Conservation (phyloP, 257 asterid genomes). For the Solanum boliviense region DNA sequence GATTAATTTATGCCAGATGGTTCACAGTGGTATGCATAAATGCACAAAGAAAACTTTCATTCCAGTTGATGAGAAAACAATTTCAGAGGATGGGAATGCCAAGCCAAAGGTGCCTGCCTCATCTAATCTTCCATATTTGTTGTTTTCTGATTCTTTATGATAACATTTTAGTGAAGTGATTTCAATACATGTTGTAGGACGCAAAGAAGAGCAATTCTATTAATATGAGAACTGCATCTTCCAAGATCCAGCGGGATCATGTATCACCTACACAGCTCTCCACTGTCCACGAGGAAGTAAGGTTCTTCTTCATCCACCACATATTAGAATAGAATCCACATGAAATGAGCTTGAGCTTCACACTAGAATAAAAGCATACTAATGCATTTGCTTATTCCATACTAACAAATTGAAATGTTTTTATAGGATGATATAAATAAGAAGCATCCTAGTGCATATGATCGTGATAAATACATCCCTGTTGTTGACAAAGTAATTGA, state of each 20-base stretch:
- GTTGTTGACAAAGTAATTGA: slow-evolving; percentile 47
- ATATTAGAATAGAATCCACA: too few relatives aligned
- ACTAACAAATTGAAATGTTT: not conserved
- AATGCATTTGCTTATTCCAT: not conserved
- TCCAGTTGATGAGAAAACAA: slow-evolving; percentile 53
- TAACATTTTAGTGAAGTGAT: not conserved
- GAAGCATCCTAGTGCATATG: not conserved
- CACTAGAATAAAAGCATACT: not conserved
- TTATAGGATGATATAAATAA: not conserved
- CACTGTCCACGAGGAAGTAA: slow-evolving; percentile 60
- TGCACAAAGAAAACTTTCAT: slow-evolving; percentile 31
- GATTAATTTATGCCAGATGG: slow-evolving; percentile 50
- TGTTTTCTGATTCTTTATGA: not conserved
- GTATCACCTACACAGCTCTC: slow-evolving; percentile 29
- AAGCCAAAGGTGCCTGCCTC: slow-evolving; percentile 11
- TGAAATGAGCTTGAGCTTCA: not conserved
- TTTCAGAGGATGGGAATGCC: slow-evolving; percentile 51
- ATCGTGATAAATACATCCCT: not conserved
- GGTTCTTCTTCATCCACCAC: slow-evolving; percentile 1
- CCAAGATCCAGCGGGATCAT: slow-evolving; percentile 15
- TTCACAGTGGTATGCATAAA: slow-evolving; percentile 71
- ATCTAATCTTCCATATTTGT: not conserved
- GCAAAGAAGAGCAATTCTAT: slow-evolving; percentile 36
- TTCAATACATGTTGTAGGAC: not conserved
- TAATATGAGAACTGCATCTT: slow-evolving; percentile 21